Evolutionary conservation across 2,329 filamentous ascomycete species (phyloP), one percentile per base, ranked within the genome.

Genomic region (Fusarium sp.): DNA sequence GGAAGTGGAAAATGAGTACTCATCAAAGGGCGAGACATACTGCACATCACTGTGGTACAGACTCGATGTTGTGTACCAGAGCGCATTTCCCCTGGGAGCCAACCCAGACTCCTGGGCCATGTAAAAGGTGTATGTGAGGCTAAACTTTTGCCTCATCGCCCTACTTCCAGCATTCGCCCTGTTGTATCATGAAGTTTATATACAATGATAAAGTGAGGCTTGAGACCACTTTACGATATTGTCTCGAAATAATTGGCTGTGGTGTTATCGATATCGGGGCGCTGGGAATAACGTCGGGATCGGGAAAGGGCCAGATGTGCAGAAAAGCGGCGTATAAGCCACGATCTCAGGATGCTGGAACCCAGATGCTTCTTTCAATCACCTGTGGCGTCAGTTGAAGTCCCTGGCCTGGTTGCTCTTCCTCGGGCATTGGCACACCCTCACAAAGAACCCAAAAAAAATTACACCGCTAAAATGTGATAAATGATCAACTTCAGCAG

Each of bases 311-410:
- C 63, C 41, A 67, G 58, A 17, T 58, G 58, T 46, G 63, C 55
- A 58, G 49, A 44, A 53, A 42, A 42, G 54, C 44, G 62, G 57
- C 55, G 60, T 46, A 60, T 53, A 67, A 64, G 58, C 62, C 70
- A 75, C 64, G 60, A 72, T 71, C 64, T 60, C 46, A 58, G 44
- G 38, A 67, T 62, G 42, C 42, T 64, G 61, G 38, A 62, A 50
- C 57, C 48, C 33, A 40, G 38, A 64, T 56, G 38, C 23, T 45
- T 49, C 37, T 27, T 68, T 46, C 18, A 54, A 12, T 46, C 33
- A 23, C n/a, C 33, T 56, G 35, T 70, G 54, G 67, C 49, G 53
- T 70, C 42, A 46, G 35, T 59, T 41, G 9, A 46, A 46, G 44
- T 52, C 49, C 45, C 50, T 62, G 23, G 14, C 64, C 55, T 42